Percentiles rank a stretch among this genome's conserved stretches.
Evolutionary conservation across 306 rosid genomes (phyloP).

Genomic region (Trichosanthes truncata): DNA sequence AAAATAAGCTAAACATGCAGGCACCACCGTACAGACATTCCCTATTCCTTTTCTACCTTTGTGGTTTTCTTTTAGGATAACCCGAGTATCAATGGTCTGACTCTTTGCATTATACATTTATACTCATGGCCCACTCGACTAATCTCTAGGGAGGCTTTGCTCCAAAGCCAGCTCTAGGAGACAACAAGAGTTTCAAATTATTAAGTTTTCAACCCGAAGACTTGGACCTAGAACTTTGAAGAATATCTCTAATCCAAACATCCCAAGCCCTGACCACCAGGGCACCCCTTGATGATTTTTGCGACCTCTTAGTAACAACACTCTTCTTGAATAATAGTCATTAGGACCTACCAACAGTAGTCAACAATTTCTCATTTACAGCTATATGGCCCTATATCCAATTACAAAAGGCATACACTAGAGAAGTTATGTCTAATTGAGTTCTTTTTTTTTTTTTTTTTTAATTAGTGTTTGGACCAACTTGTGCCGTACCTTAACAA

Average conservation of each 20-base stretch:
- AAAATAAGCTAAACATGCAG: background rate
- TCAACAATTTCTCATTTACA: background rate
- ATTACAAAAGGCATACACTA: background rate
- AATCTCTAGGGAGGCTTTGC: background rate
- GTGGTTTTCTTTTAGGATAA: background rate
- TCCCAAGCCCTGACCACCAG: background rate
- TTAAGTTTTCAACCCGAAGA: background rate
- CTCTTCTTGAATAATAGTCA: background rate
- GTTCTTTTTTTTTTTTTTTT: background rate
- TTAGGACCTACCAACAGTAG: background rate
- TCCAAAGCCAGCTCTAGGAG: background rate
- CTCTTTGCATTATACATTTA: background rate
- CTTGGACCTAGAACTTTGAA: background rate
- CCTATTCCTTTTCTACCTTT: background rate
- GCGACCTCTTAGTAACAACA: background rate
- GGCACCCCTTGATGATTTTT: background rate
- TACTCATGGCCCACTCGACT: background rate
- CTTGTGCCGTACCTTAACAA: background rate
- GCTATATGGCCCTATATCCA: background rate
- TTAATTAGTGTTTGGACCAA: background rate
- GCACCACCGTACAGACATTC: background rate
- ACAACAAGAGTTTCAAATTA: background rate
- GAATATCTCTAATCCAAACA: background rate
- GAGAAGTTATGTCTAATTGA: background rate
- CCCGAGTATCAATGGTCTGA: background rate